Evolutionary conservation across 768 basidiomycete species (phyloP).

Genomic region (Auricularia auricula-judae): DNA sequence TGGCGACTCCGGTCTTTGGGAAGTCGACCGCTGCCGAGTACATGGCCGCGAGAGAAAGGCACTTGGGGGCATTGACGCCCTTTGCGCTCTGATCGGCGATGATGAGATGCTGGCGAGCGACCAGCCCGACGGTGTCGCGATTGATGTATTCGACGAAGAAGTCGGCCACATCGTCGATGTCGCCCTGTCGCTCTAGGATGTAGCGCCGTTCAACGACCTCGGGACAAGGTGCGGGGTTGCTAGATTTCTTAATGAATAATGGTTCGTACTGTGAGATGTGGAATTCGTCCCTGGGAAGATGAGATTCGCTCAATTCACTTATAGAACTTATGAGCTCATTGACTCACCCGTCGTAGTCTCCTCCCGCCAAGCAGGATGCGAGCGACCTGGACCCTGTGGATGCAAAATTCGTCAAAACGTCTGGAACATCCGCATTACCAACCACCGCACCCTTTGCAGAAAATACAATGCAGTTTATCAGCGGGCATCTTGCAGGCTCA

Average conservation of each 20-base stretch:
- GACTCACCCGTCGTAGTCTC: slow-evolving; percentile 8
- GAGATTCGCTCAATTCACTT: not conserved
- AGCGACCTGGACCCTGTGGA: not conserved
- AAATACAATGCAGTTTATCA: slow-evolving; percentile 66
- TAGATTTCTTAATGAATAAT: not conserved
- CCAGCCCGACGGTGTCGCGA: slow-evolving; percentile 9
- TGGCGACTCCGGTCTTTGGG: slow-evolving; percentile 7
- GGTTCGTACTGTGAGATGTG: not conserved
- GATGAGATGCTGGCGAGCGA: slow-evolving; percentile 10
- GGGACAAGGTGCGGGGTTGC: not conserved
- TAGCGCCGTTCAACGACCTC: not conserved
- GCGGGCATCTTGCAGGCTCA: slow-evolving; percentile 41
- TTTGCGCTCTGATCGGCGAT: slow-evolving; percentile 12
- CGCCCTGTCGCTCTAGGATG: slow-evolving; percentile 5
- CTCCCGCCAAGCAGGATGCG: slow-evolving; percentile 10
- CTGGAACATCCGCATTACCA: too few relatives aligned
- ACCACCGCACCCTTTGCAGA: slow-evolving; percentile 38
- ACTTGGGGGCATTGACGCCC: slow-evolving; percentile 10
- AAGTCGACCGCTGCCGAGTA: slow-evolving; percentile 12
- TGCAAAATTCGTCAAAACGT: too few relatives aligned
- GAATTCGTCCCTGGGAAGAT: not conserved
- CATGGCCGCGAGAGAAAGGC: slow-evolving; percentile 10
- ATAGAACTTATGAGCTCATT: not conserved
- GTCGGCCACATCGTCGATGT: slow-evolving; percentile 11
- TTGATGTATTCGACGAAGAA: slow-evolving; percentile 14